These are phyloP conservation scores for Penicillium sp. DNA, from an alignment of 2,329 filamentous ascomycete species.

Conservation along the genomic window DNA sequence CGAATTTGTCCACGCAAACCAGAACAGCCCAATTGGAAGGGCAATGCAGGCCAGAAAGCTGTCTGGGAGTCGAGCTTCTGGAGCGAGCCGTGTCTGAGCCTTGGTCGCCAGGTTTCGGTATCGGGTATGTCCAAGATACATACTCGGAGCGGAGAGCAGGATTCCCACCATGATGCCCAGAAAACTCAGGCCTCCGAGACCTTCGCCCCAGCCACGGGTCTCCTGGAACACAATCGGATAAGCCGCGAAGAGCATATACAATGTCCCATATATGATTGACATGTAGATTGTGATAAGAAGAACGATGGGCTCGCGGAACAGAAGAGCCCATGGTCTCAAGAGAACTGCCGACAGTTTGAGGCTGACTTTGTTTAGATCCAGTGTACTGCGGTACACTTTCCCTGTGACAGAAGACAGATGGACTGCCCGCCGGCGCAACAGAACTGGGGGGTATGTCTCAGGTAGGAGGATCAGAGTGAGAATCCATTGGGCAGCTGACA, in stretches of 20 bases:
- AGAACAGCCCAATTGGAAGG: conserved; percentile 59
- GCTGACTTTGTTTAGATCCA: conserved; percentile 41
- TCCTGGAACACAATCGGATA: conserved; percentile 46
- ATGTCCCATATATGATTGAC: conserved; percentile 26
- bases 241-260: conserved; percentile 54
- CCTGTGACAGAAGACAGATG: conserved; percentile 29
- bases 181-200: conserved; percentile 50
- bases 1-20: conserved; percentile 61
- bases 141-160: conserved; percentile 39
- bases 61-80: conserved; percentile 57
- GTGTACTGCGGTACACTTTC: conserved; percentile 38
- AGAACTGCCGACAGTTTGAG: conserved; percentile 48
- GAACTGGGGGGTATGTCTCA: conserved; percentile 48
- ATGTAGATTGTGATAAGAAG: conserved; percentile 23
- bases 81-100: conserved; percentile 40
- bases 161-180: conserved; percentile 47
- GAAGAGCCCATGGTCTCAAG: conserved; percentile 46
- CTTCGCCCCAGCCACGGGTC: conserved; percentile 46
- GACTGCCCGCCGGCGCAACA: conserved; percentile 50
- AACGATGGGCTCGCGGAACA: conserved; percentile 27
- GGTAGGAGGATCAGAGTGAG: conserved; percentile 25
- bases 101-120: conserved; percentile 27
- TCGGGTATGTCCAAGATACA: conserved; percentile 37
- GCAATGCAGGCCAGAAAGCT: conserved; percentile 50
- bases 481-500: conserved; percentile 56